Evolutionary conservation across 2,329 filamentous ascomycete genomes (phyloP).

Genomic region (Arthrocladium fulminans): DNA sequence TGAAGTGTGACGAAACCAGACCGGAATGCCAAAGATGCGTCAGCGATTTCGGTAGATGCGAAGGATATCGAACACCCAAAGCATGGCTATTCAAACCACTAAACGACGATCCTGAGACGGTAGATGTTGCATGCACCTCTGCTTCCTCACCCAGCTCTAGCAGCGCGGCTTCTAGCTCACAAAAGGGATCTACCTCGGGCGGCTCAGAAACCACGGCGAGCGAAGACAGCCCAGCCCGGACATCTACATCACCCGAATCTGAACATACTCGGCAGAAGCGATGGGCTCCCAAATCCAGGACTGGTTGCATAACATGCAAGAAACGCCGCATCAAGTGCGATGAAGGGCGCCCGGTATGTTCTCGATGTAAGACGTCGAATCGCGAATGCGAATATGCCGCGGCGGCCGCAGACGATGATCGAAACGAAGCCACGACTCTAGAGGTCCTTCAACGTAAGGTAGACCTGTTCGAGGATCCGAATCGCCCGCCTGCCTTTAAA

Average conservation of each 20-base stretch:
- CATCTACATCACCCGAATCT: not conserved
- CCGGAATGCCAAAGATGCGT: conserved; percentile 10
- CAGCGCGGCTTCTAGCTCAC: not conserved
- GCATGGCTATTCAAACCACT: conserved; percentile 11
- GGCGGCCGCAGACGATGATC: not conserved
- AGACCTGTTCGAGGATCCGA: not conserved
- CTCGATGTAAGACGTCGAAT: not conserved
- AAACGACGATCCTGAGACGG: not conserved
- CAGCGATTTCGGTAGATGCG: conserved; percentile 10
- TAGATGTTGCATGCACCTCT: not conserved
- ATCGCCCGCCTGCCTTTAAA: not conserved
- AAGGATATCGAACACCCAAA: conserved; percentile 12
- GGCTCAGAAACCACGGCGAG: not conserved
- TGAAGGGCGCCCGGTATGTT: not conserved
- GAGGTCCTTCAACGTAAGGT: not conserved
- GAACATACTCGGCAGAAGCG: not conserved
- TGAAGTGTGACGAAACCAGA: conserved; percentile 17
- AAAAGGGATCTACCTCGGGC: not conserved
- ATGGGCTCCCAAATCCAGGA: conserved; percentile 1
- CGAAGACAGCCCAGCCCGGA: not conserved
- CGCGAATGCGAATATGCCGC: not conserved
- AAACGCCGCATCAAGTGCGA: conserved; percentile 1
- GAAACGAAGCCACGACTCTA: not conserved
- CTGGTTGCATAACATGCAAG: not conserved
- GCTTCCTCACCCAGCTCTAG: not conserved